Percentiles rank a stretch among this genome's conserved stretches.
Conservation (phyloP, 108 stramenopile species). For the Conticribra weissflogii region DNA sequence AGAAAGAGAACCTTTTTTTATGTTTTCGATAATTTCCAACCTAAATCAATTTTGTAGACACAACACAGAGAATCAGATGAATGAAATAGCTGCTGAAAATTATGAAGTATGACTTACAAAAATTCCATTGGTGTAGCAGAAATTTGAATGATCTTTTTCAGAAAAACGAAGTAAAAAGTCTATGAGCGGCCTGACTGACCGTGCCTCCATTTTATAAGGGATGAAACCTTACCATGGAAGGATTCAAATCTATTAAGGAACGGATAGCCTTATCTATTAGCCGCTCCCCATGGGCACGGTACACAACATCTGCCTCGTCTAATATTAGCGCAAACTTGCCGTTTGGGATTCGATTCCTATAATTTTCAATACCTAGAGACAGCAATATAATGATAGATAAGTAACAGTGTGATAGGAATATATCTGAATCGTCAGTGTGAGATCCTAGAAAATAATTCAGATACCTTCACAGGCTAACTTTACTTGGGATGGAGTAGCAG, state of each 20-base stretch:
- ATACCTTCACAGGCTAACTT: neutral
- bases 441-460: neutral
- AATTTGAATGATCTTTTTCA: no score
- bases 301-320: conserved; percentile 45
- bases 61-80: no score
- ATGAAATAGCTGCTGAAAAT: no score
- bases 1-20: neutral
- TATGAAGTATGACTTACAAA: no score
- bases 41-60: conserved; percentile 19
- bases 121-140: no score
- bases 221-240: neutral
- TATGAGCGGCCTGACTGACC: no score
- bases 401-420: no score
- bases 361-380: conserved; percentile 21
- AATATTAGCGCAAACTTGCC: conserved; percentile 28
- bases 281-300: conserved; percentile 16
- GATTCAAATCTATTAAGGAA: neutral
- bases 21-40: conserved; percentile 11
- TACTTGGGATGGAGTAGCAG: conserved; percentile 41
- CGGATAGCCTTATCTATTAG: neutral
- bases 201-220: no score
- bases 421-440: neutral
- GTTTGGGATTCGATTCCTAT: conserved; percentile 13
- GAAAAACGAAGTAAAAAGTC: no score
- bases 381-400: neutral